These are phyloP conservation scores for Taphrina flavorubra DNA, from an alignment of 1,139 yeast genomes.

Conservation along the genomic window DNA sequence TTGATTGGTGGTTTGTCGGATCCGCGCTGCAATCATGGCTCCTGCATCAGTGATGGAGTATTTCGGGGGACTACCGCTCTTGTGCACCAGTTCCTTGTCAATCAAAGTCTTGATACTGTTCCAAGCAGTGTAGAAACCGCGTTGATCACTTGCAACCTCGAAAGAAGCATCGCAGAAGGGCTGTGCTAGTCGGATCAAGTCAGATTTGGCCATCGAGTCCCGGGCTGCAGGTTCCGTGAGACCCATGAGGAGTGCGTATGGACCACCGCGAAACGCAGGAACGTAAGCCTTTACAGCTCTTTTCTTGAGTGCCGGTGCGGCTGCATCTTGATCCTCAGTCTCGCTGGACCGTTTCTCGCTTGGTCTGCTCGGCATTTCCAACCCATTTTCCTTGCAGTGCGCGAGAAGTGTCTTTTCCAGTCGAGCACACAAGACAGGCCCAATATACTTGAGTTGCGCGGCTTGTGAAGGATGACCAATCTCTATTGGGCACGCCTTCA, in stretches of 20 bases:
- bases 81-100: constrained; percentile 65
- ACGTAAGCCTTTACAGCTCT: constrained; percentile 60
- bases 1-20: constrained; percentile 39
- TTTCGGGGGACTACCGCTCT: constrained; percentile 64
- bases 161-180: constrained; percentile 71
- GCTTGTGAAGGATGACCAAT: constrained; percentile 62
- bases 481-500: constrained; percentile 56
- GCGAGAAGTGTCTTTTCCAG: constrained; percentile 56
- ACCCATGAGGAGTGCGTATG: constrained; percentile 79
- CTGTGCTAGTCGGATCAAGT: constrained; percentile 63
- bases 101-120: constrained; percentile 67
- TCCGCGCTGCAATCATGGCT: constrained; percentile 60
- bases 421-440: constrained; percentile 64
- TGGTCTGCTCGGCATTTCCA: constrained; percentile 54
- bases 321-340: background rate
- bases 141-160: constrained; percentile 58
- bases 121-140: constrained; percentile 75
- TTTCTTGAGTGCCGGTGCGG: constrained; percentile 27
- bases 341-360: background rate
- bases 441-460: constrained; percentile 61
- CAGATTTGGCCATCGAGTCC: constrained; percentile 61
- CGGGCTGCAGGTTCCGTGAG: constrained; percentile 61
- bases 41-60: constrained; percentile 81
- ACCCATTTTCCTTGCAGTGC: constrained; percentile 59
- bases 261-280: constrained; percentile 82